A percentile compares a stretch with the other conserved stretches of the same genome.
Conservation (phyloP, 2,329 filamentous ascomycete genomes). For the Tolypocladium cylindrosporum region DNA sequence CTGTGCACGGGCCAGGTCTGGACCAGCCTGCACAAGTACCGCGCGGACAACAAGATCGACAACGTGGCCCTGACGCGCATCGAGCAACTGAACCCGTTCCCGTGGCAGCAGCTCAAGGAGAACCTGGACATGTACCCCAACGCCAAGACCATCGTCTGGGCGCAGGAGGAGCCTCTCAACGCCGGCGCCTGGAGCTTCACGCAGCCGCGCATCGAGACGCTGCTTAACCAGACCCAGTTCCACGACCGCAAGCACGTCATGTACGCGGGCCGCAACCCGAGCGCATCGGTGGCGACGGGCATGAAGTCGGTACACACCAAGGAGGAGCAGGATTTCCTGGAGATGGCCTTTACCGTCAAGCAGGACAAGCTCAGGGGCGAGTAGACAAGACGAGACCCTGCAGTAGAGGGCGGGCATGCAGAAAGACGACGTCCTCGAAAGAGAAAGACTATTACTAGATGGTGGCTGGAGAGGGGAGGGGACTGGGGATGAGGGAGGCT, state of each 20-base stretch:
- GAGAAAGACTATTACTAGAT: neutral
- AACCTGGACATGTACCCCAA: conserved; percentile 97
- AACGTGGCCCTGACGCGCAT: conserved; percentile 90
- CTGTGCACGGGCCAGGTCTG: conserved; percentile 95
- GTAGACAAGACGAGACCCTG: conserved; percentile 21
- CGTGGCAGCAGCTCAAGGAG: conserved; percentile 92
- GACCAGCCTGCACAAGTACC: conserved; percentile 81
- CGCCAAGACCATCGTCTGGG: conserved; percentile 94
- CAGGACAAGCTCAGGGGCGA: conserved; percentile 63
- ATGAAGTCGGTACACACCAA: conserved; percentile 80
- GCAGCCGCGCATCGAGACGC: conserved; percentile 94
- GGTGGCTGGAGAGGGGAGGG: neutral
- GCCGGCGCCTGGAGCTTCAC: conserved; percentile 94
- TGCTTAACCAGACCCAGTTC: conserved; percentile 85
- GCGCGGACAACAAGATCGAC: conserved; percentile 74
- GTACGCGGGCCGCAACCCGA: conserved; percentile 91
- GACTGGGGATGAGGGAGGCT: conserved; percentile 1
- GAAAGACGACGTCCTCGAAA: neutral
- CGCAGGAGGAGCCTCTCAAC: conserved; percentile 95
- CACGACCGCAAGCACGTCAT: conserved; percentile 93
- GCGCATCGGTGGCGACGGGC: conserved; percentile 87
- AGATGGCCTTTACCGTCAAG: conserved; percentile 52
- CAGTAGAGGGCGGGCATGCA: neutral
- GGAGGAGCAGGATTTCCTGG: conserved; percentile 80
- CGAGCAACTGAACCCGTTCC: conserved; percentile 98